Evolutionary conservation across 345 rosid species (phyloP).

Genomic region (Arabis hirsuta): DNA sequence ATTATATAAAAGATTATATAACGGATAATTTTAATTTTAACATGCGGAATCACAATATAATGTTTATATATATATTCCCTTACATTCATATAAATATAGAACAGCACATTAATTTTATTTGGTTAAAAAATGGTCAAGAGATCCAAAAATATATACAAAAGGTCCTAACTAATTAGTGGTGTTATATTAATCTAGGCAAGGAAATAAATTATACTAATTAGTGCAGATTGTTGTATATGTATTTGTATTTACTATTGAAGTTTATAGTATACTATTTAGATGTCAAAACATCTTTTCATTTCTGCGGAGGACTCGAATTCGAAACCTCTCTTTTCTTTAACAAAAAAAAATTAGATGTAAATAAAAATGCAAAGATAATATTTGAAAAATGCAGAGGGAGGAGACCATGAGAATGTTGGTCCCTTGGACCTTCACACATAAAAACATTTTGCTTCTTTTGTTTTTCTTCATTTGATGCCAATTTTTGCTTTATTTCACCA

Average conservation of each 20-base stretch:
- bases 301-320: no score
- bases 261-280: not conserved
- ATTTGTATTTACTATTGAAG: not conserved
- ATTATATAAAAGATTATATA: no score
- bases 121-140: slow-evolving; percentile 6
- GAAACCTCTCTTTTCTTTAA: no score
- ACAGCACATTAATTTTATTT: no score
- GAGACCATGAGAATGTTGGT: slow-evolving; percentile 47
- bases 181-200: slow-evolving; percentile 10
- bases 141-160: slow-evolving; percentile 18
- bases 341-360: no score
- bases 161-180: slow-evolving; percentile 23
- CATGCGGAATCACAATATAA: no score
- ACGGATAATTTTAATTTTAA: no score
- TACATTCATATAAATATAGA: no score
- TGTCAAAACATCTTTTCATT: not conserved
- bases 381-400: slow-evolving; percentile 18
- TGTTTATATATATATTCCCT: no score
- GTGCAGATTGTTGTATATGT: slow-evolving; percentile 8
- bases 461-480: slow-evolving; percentile 25
- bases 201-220: slow-evolving; percentile 1
- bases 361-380: slow-evolving; percentile 9
- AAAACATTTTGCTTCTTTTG: slow-evolving; percentile 23
- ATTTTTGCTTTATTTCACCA: slow-evolving; percentile 24
- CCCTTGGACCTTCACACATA: slow-evolving; percentile 32